Conservation (phyloP, 345 rosid genomes). For the Lepidium aucheri region DNA sequence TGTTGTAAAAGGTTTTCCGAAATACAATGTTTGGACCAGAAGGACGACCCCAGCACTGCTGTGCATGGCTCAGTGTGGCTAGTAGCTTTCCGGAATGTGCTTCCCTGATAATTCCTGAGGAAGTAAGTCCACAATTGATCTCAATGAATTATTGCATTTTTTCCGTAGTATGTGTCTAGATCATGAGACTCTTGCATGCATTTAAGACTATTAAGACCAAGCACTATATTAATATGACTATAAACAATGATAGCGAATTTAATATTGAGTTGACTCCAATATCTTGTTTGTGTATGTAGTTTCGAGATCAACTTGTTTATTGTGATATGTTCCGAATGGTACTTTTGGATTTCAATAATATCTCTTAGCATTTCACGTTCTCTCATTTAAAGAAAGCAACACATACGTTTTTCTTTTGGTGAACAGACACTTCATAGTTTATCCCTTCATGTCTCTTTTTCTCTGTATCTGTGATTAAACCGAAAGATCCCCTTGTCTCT, state of each 20-base stretch:
- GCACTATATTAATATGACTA: neutral
- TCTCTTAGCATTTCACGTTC: neutral
- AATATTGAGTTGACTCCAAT: neutral
- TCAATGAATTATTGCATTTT: neutral
- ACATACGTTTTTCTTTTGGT: neutral
- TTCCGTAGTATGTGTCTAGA: neutral
- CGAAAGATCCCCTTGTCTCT: conserved; percentile 11
- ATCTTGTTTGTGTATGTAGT: neutral
- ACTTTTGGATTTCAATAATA: neutral
- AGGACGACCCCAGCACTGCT: conserved; percentile 99
- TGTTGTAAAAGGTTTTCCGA: conserved; percentile 67
- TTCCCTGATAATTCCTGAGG: conserved; percentile 89
- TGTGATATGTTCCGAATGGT: neutral
- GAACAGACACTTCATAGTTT: neutral
- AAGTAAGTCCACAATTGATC: conserved; percentile 41
- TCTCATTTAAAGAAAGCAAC: neutral
- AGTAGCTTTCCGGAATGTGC: conserved; percentile 98
- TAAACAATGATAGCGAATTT: neutral
- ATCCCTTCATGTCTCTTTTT: neutral
- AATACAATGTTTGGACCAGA: conserved; percentile 99
- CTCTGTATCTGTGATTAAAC: neutral
- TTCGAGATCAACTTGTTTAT: neutral
- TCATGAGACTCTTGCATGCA: conserved; percentile 9
- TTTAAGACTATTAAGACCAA: neutral
- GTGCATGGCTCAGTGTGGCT: conserved; percentile 99